Conservation (phyloP, 441 rosid species). For the Isatis lusitanica region DNA sequence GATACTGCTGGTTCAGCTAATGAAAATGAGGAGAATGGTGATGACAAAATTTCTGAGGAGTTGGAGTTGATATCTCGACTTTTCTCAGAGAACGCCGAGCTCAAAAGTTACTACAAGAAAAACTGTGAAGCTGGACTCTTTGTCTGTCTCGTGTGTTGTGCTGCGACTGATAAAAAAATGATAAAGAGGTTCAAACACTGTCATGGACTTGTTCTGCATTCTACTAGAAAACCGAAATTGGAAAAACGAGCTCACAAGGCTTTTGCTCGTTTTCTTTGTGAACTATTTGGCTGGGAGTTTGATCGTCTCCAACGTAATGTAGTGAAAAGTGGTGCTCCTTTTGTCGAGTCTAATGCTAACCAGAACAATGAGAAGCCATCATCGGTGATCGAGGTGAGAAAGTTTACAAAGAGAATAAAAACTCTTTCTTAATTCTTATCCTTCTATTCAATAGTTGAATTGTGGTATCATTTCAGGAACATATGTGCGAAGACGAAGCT, state of each 20-base stretch:
- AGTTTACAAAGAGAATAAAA: not conserved
- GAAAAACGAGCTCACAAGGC: slow-evolving; percentile 53
- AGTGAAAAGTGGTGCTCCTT: slow-evolving; percentile 31
- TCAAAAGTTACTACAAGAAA: slow-evolving; percentile 52
- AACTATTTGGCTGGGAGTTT: slow-evolving; percentile 57
- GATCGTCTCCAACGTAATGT: slow-evolving; percentile 37
- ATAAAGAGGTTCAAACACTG: slow-evolving; percentile 58
- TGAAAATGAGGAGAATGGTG: slow-evolving; percentile 29
- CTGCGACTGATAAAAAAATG: slow-evolving; percentile 54
- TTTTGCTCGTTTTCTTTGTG: slow-evolving; percentile 48
- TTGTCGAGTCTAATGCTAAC: slow-evolving; percentile 12
- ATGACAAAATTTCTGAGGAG: slow-evolving; percentile 25
- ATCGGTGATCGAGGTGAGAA: slow-evolving; percentile 19
- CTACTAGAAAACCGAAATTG: slow-evolving; percentile 40
- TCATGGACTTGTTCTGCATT: slow-evolving; percentile 53
- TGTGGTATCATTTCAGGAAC: slow-evolving; percentile 27
- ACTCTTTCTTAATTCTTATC: not conserved
- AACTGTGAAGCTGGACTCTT: slow-evolving; percentile 46
- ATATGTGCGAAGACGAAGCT: slow-evolving; percentile 28
- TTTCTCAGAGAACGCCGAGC: slow-evolving; percentile 50
- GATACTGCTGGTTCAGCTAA: slow-evolving; percentile 34
- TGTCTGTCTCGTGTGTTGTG: slow-evolving; percentile 58
- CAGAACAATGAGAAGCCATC: slow-evolving; percentile 23
- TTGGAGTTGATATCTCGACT: slow-evolving; percentile 43
- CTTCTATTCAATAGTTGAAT: not conserved